Base-by-base conservation (phyloP, 345 rosid genomes). In the Clarkia xantiana region DNA sequence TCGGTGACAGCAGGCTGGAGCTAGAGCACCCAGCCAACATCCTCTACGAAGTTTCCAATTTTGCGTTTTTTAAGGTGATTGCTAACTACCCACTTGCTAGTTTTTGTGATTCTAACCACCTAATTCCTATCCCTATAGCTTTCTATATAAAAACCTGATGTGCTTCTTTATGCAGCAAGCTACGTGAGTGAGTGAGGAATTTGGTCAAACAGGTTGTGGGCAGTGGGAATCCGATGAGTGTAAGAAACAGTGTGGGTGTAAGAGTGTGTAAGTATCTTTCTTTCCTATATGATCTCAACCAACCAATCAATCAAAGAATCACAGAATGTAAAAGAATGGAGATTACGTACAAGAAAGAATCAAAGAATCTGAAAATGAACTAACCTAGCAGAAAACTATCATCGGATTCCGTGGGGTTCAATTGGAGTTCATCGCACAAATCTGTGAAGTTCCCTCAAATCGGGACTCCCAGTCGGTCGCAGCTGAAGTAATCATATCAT, bases 21-120 rank as follows among this genome's bases (percentile, higher is more conserved):
- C 94, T 86, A 59, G 96, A 84, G 72, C 94, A 84, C 74, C 98
- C 96, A 61, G 95, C 95, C 98, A 91, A 84, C 98, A 91, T 91
- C 68, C 76, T 86, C 78, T 81, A 77, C 54, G 70, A 59, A 46
- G 67, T 68, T 69, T 59, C 65, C 73, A 62, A 51, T 40, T 55
- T 70, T 66, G 46, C 39, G 44, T 45, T 44, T 58, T 59, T 40
- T 51, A 40, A 51, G 47, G 52, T 51, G 44, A 48, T 18, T 49
- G 57, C 50, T 39, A 56, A 60, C 56, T 62, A 65, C 81, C 80
- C 80, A 62, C 84, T 78, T 71, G 52, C 58, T 49, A 49, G 53
- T 55, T 55, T 64, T 56, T 65, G 34, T 14, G 11, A 29, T 20
- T 40, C 56, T 11, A 45, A 59, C 16, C 57, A 19, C 41, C 59